Conservation (phyloP, 768 basidiomycete species). For the Boletus insuetus region DNA sequence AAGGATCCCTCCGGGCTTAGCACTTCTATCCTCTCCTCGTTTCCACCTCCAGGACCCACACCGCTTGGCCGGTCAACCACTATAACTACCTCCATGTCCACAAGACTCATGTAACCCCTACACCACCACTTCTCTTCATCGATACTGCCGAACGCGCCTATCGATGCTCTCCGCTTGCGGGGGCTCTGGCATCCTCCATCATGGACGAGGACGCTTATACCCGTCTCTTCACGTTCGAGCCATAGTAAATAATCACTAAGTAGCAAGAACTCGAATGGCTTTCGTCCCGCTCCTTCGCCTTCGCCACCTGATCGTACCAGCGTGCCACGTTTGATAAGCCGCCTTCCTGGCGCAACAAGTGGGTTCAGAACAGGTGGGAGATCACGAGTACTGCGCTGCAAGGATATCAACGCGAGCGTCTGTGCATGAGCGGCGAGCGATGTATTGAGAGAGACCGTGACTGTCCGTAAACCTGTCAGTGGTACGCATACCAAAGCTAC, state of each 20-base stretch:
- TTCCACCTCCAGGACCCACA: slow-evolving; percentile 15
- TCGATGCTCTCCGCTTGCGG: slow-evolving; percentile 16
- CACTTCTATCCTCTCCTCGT: slow-evolving; percentile 65
- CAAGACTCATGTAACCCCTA: slow-evolving; percentile 64
- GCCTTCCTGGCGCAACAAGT: slow-evolving; percentile 79
- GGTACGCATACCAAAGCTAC: not conserved
- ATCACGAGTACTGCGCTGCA: slow-evolving; percentile 74
- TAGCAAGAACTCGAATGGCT: slow-evolving; percentile 67
- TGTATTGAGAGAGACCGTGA: slow-evolving; percentile 73
- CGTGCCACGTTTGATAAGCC: slow-evolving; percentile 64
- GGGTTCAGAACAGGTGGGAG: slow-evolving; percentile 77
- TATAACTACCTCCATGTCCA: slow-evolving; percentile 76
- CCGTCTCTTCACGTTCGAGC: slow-evolving; percentile 55
- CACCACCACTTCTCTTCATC: slow-evolving; percentile 71
- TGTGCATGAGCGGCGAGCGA: slow-evolving; percentile 77
- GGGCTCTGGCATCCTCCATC: slow-evolving; percentile 19
- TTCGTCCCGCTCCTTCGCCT: slow-evolving; percentile 37
- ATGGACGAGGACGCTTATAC: slow-evolving; percentile 15
- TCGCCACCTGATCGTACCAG: slow-evolving; percentile 49
- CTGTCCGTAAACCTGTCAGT: slow-evolving; percentile 37
- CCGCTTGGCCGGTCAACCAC: slow-evolving; percentile 28
- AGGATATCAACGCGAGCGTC: slow-evolving; percentile 69
- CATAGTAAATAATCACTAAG: slow-evolving; percentile 83
- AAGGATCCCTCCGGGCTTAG: slow-evolving; percentile 78
- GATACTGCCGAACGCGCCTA: slow-evolving; percentile 24